A percentile compares a stretch with the other conserved stretches of the same genome.
phyloP scores from a whole-genome alignment of 2,329 filamentous ascomycete species.

The Penicillium sp. region DNA sequence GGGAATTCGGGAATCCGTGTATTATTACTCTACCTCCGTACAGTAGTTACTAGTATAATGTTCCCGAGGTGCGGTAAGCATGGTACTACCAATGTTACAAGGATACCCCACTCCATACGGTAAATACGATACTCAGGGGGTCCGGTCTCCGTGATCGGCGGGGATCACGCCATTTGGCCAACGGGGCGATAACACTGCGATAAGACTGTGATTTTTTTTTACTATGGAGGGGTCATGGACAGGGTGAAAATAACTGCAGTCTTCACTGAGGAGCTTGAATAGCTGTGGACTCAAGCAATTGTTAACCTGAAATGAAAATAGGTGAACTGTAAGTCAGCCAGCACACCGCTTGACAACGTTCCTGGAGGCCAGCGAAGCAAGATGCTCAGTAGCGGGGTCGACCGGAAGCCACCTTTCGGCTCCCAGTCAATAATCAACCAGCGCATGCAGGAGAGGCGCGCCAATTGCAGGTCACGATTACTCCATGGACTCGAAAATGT shows the following conservation, averaged over 20 bases:
- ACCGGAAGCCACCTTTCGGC: background rate
- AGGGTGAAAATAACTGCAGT: too few relatives aligned
- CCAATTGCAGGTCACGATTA: background rate
- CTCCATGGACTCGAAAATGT: background rate
- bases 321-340: background rate
- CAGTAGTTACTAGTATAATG: too few relatives aligned
- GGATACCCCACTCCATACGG: background rate
- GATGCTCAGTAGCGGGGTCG: background rate
- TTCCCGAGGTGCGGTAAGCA: background rate
- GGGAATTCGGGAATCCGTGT: background rate
- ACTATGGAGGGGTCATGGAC: background rate
- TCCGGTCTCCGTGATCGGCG: conserved; percentile 15
- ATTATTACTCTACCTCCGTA: too few relatives aligned
- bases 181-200: conserved; percentile 1
- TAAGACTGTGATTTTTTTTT: background rate
- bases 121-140: background rate
- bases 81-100: background rate
- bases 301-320: too few relatives aligned
- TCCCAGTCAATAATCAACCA: background rate
- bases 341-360: background rate
- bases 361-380: background rate
- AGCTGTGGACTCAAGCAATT: background rate
- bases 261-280: background rate
- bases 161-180: conserved; percentile 18
- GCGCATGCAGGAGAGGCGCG: background rate